phyloP scores from a whole-genome alignment of 257 asterid genomes.

The Coffea eugenioides region DNA sequence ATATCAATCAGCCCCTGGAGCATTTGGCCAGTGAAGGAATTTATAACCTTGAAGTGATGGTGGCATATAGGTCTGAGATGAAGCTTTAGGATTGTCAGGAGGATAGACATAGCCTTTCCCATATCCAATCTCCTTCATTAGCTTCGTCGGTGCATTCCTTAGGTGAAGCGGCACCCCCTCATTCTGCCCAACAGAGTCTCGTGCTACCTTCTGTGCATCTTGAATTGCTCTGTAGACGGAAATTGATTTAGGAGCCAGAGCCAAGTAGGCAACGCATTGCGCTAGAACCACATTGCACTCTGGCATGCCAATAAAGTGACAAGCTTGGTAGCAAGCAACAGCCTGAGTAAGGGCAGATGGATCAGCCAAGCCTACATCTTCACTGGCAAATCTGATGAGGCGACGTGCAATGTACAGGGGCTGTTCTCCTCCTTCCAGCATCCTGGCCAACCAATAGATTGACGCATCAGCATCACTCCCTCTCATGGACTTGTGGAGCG shows the following conservation, averaged over 20 bases:
- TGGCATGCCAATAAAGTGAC: conserved; percentile 82
- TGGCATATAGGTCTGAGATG: conserved; percentile 60
- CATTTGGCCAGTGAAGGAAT: conserved; percentile 60
- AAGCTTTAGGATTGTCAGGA: conserved; percentile 53
- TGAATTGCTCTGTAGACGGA: conserved; percentile 58
- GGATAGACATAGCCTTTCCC: conserved; percentile 72
- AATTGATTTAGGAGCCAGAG: conserved; percentile 77
- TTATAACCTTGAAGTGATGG: conserved; percentile 63
- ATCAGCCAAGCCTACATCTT: conserved; percentile 81
- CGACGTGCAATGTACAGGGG: conserved; percentile 83
- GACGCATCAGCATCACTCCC: conserved; percentile 79
- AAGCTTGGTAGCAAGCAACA: conserved; percentile 78
- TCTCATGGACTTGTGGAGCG: conserved; percentile 86
- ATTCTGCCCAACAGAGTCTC: conserved; percentile 77
- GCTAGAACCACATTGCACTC: conserved; percentile 75
- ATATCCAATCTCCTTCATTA: conserved; percentile 80
- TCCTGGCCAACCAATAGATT: conserved; percentile 76
- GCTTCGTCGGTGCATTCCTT: conserved; percentile 92
- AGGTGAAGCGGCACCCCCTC: conserved; percentile 76
- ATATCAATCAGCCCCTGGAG: neutral
- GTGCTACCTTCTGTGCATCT: conserved; percentile 59
- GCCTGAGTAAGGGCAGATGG: conserved; percentile 76
- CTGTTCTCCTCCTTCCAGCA: conserved; percentile 91
- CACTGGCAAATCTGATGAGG: conserved; percentile 68
- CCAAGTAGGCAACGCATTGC: conserved; percentile 72